Percentiles rank a stretch among this genome's conserved stretches.
Conservation (phyloP, 1,139 yeast species). For the Debaryomyces coudertii region DNA sequence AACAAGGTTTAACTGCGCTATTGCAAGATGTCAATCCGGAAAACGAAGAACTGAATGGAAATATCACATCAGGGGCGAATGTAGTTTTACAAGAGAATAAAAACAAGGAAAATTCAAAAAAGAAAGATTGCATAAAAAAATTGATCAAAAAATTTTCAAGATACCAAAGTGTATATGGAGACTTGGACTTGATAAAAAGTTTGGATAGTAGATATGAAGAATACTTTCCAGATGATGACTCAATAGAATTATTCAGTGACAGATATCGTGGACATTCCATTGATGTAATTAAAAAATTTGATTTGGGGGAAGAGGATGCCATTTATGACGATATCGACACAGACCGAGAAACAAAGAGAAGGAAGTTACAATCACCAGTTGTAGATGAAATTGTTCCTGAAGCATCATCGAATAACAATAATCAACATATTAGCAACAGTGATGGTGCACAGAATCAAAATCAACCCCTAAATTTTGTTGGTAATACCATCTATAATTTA, state of each 20-base stretch:
- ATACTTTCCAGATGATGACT: conserved; percentile 63
- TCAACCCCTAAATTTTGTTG: conserved; percentile 39
- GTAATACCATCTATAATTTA: conserved; percentile 56
- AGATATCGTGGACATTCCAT: conserved; percentile 46
- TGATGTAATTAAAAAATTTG: conserved; percentile 50
- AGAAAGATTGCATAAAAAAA: conserved; percentile 24
- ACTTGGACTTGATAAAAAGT: conserved; percentile 28
- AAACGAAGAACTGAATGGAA: conserved; percentile 3
- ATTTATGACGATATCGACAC: conserved; percentile 14
- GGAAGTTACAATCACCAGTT: conserved; percentile 17
- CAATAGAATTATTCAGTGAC: conserved; percentile 43
- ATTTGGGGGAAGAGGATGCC: conserved; percentile 39
- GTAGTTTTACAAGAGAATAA: conserved; percentile 10
- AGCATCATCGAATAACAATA: conserved; percentile 7
- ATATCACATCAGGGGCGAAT: not conserved
- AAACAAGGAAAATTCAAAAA: conserved; percentile 17
- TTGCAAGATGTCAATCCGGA: conserved; percentile 37
- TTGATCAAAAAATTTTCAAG: conserved; percentile 17
- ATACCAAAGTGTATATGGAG: conserved; percentile 12
- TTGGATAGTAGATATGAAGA: conserved; percentile 70
- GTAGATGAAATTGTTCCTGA: conserved; percentile 17
- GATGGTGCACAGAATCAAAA: conserved; percentile 9
- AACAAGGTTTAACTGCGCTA: conserved; percentile 29
- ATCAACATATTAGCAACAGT: conserved; percentile 8
- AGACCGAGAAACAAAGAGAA: conserved; percentile 23